Base-by-base conservation (phyloP, 139 green algal genomes). In the Pleodorina starrii region DNA sequence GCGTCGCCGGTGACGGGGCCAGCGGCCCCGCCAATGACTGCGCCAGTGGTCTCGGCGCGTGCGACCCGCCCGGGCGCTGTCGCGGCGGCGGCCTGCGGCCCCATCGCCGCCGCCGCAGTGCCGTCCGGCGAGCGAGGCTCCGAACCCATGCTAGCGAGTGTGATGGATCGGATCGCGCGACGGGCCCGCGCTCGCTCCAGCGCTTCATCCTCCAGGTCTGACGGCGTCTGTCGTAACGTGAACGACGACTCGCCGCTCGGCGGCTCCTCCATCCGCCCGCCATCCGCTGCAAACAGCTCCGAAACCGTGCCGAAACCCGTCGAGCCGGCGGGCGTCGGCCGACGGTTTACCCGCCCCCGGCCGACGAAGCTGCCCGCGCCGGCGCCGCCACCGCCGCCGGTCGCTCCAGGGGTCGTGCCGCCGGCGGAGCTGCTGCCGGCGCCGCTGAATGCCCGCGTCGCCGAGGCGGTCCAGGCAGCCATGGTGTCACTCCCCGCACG, bases 171-270 rank as follows among this genome's bases (percentile, higher is more conserved):
- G 0, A 75, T 35, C 14, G 79, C 57, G 19, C 57, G 79, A 4
- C 79, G 38, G 0, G 79, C 27, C 16, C 79, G 57, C 51, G 63
- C 43, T 27, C n/a, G 60, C 10, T 87, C 81, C 40, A 77, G 9
- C 29, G 36, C 17, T 60, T 87, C 81, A 16, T 87, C 81, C 59
- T 87, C 81, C 81, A 48, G 6, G 44, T 87, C 81, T 0, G 60
- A 87, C 21, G 81, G 60, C n/a, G 81, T 87, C 43, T 87, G 81
- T 42, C 60, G 81, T 46, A 87, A 29, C 29, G 60, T 87, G 44
- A 78, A 87, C 0, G 81, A 87, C 6, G 81, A 87, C 0, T 27
- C 60, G 0, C 5, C 60, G 79, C 57, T 85, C 21, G 78, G 21
- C 11, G 25, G 4, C 38, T 36, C 59, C 59, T 32, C 80, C 11